A percentile compares a stretch with the other conserved stretches of the same genome.
phyloP scores from a whole-genome alignment of 495 filamentous ascomycete genomes.

The Talaromyces borbonicus region DNA sequence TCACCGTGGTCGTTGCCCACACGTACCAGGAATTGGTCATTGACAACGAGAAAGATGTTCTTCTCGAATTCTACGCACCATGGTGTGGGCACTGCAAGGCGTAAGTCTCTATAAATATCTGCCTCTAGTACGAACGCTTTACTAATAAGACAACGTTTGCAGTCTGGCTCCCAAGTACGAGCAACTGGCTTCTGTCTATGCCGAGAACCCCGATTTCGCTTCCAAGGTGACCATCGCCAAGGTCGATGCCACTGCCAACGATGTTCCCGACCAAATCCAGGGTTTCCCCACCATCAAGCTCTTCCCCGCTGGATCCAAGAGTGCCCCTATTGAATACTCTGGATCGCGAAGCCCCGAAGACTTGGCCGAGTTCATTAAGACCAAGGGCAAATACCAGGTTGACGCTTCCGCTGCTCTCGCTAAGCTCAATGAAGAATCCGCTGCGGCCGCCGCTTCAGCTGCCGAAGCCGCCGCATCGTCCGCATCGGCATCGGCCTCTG shows the following conservation, averaged over 20 bases:
- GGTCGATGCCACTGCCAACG: slow-evolving; percentile 94
- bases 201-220: slow-evolving; percentile 54
- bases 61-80: slow-evolving; percentile 97
- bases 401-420: slow-evolving; percentile 46
- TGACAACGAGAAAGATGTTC: slow-evolving; percentile 90
- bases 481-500: slow-evolving; percentile 12
- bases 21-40: slow-evolving; percentile 90
- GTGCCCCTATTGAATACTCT: slow-evolving; percentile 71
- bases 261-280: slow-evolving; percentile 91
- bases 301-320: slow-evolving; percentile 85
- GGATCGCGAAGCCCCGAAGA: slow-evolving; percentile 90
- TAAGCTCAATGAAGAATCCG: slow-evolving; percentile 25
- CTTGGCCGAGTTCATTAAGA: slow-evolving; percentile 84
- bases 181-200: slow-evolving; percentile 76
- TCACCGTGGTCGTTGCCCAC: slow-evolving; percentile 84
- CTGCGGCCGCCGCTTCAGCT: slow-evolving; percentile 14
- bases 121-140: background rate
- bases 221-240: slow-evolving; percentile 91
- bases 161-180: slow-evolving; percentile 64
- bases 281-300: slow-evolving; percentile 99
- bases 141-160: background rate
- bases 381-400: slow-evolving; percentile 83
- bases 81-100: slow-evolving; percentile 99
- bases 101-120: slow-evolving; percentile 22
- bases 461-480: slow-evolving; percentile 12